These are phyloP conservation scores for Tetracladium maxilliforme DNA, from an alignment of 2,329 filamentous ascomycete species.

Conservation along the genomic window DNA sequence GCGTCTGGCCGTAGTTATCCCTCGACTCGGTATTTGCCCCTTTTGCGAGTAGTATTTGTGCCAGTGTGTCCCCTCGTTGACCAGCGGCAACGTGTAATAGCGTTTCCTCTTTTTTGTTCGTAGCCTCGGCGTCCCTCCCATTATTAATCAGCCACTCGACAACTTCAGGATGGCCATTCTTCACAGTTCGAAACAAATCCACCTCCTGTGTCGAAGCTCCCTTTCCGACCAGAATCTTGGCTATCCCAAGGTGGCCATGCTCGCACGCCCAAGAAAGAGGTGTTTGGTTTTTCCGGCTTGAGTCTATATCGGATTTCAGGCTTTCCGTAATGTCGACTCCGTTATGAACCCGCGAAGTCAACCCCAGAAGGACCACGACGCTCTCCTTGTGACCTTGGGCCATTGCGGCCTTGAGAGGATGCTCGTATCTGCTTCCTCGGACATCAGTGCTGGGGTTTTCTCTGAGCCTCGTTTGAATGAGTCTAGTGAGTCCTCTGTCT, in stretches of 20 bases:
- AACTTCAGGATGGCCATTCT: too few species aligned
- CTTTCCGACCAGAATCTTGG: slow-evolving; percentile 6
- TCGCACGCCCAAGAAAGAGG: slow-evolving; percentile 12
- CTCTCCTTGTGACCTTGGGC: neutral
- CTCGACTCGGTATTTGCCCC: slow-evolving; percentile 1
- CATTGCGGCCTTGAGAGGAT: neutral
- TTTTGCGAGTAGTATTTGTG: slow-evolving; percentile 5
- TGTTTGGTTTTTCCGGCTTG: neutral
- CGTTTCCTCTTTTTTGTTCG: too few species aligned
- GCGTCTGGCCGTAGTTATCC: slow-evolving; percentile 1
- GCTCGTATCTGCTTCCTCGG: slow-evolving; percentile 7
- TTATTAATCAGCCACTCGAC: too few species aligned
- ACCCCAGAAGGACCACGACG: slow-evolving; percentile 2
- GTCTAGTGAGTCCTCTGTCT: slow-evolving; percentile 10
- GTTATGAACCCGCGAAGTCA: slow-evolving; percentile 6
- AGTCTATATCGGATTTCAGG: neutral
- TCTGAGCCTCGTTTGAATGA: slow-evolving; percentile 3
- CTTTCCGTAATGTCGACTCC: neutral
- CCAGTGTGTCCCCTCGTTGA: too few species aligned
- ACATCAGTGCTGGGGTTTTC: neutral
- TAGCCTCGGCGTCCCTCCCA: too few species aligned
- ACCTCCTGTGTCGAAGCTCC: too few species aligned
- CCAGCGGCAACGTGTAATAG: too few species aligned
- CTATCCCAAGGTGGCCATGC: slow-evolving; percentile 8
- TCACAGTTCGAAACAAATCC: too few species aligned